Conservation (phyloP, 805 yeast species). For the Cyberlindnera euphorbiae region DNA sequence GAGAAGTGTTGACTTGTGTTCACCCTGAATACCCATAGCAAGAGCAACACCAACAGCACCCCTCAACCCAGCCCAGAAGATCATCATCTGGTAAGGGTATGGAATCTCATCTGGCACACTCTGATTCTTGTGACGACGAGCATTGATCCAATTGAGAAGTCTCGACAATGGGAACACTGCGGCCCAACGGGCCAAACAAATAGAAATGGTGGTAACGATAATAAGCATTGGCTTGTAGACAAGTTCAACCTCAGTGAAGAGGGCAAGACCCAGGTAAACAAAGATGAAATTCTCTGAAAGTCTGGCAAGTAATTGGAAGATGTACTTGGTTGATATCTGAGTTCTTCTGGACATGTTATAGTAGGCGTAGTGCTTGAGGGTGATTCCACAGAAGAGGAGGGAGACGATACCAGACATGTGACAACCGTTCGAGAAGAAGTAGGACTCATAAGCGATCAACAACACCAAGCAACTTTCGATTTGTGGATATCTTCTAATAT, state of each 20-base stretch:
- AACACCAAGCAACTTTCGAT: constrained; percentile 92
- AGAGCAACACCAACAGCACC: constrained; percentile 99
- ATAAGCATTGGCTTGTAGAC: constrained; percentile 92
- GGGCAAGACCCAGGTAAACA: constrained; percentile 87
- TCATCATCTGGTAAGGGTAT: constrained; percentile 96
- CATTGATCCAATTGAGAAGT: constrained; percentile 73
- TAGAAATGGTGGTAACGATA: constrained; percentile 82
- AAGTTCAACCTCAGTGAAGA: constrained; percentile 93
- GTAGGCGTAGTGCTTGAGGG: constrained; percentile 94
- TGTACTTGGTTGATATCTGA: constrained; percentile 92
- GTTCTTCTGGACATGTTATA: constrained; percentile 96
- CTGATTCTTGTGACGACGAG: constrained; percentile 49
- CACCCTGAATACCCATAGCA: constrained; percentile 97
- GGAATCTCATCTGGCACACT: constrained; percentile 82
- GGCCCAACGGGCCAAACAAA: constrained; percentile 94
- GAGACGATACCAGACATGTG: constrained; percentile 99
- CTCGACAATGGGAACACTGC: constrained; percentile 93
- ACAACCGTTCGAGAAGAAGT: constrained; percentile 96
- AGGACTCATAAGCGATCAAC: constrained; percentile 89
- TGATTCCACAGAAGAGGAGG: constrained; percentile 90
- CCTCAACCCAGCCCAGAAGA: constrained; percentile 98
- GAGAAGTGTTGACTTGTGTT: constrained; percentile 76
- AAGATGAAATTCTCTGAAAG: constrained; percentile 94
- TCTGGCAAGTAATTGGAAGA: constrained; percentile 91
- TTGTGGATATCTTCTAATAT: constrained; percentile 91